Evolutionary conservation across 1,139 yeast species (phyloP).

Genomic region (Candida dubliniensis): DNA sequence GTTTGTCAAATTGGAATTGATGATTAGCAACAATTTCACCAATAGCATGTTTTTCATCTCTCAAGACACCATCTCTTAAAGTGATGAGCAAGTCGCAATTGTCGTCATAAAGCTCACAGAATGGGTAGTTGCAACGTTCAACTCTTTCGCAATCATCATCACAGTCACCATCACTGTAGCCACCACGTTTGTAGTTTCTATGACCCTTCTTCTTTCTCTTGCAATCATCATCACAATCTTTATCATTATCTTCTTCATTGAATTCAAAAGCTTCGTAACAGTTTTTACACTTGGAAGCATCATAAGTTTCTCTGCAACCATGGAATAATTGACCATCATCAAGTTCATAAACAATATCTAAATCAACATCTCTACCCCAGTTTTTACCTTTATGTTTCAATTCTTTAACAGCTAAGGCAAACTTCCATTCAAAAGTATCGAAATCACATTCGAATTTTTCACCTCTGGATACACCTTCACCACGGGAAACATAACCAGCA

Average conservation of each 20-base stretch:
- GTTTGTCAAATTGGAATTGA: constrained; percentile 49
- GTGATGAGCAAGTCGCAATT: constrained; percentile 27
- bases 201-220: neutral
- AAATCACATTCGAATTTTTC: neutral
- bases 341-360: constrained; percentile 6
- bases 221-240: neutral
- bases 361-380: neutral
- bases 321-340: constrained; percentile 7
- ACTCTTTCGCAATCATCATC: neutral
- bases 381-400: neutral
- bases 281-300: neutral
- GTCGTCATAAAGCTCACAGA: neutral
- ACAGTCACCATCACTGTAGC: neutral
- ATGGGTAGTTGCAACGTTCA: constrained; percentile 1
- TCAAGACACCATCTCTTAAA: constrained; percentile 48
- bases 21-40: constrained; percentile 48
- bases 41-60: constrained; percentile 34
- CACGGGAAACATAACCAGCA: neutral
- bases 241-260: neutral
- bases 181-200: neutral
- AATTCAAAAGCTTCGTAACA: neutral
- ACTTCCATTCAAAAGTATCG: constrained; percentile 2
- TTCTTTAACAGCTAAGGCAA: constrained; percentile 8
- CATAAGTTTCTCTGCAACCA: constrained; percentile 1
- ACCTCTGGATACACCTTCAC: neutral